A percentile compares a stretch with the other conserved stretches of the same genome.
These are phyloP conservation scores for Globisporangium solare DNA, from an alignment of 352 stramenopile species.

Conservation along the genomic window DNA sequence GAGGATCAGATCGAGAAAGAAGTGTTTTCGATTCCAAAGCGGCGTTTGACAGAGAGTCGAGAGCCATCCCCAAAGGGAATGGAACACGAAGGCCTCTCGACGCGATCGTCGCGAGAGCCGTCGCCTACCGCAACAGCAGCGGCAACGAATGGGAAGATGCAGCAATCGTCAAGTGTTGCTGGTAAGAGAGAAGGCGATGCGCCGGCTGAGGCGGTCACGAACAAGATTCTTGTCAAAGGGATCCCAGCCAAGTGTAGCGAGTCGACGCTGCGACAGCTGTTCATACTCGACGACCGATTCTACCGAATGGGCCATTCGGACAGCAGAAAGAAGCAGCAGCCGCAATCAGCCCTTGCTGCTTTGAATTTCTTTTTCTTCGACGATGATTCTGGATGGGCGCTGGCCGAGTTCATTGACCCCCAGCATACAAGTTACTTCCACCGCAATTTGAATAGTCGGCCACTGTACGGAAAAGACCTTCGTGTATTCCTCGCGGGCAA, in stretches of 20 bases:
- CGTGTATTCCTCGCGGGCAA: conserved; percentile 50
- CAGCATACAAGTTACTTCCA: conserved; percentile 42
- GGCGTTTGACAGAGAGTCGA: conserved; percentile 29
- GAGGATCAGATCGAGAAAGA: conserved; percentile 48
- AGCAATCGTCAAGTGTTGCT: not conserved
- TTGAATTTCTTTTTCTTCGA: conserved; percentile 75
- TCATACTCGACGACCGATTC: conserved; percentile 23
- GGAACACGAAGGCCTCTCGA: conserved; percentile 8
- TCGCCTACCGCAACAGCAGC: conserved; percentile 3
- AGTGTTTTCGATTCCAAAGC: conserved; percentile 83
- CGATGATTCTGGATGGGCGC: conserved; percentile 61
- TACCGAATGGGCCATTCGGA: conserved; percentile 1
- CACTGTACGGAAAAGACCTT: conserved; percentile 39
- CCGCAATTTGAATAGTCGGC: conserved; percentile 55
- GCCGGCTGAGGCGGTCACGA: conserved; percentile 46
- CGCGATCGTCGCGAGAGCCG: conserved; percentile 2
- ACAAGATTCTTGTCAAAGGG: conserved; percentile 65
- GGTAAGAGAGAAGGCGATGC: conserved; percentile 30
- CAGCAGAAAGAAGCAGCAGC: not conserved
- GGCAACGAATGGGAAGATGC: conserved; percentile 3
- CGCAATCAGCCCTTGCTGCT: conserved; percentile 27
- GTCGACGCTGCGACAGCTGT: conserved; percentile 35
- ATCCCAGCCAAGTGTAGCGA: conserved; percentile 50
- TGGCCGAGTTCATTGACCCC: conserved; percentile 59
- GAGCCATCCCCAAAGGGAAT: conserved; percentile 32